Conservation (phyloP, 2,329 filamentous ascomycete genomes). For the Aureobasidium lini region DNA sequence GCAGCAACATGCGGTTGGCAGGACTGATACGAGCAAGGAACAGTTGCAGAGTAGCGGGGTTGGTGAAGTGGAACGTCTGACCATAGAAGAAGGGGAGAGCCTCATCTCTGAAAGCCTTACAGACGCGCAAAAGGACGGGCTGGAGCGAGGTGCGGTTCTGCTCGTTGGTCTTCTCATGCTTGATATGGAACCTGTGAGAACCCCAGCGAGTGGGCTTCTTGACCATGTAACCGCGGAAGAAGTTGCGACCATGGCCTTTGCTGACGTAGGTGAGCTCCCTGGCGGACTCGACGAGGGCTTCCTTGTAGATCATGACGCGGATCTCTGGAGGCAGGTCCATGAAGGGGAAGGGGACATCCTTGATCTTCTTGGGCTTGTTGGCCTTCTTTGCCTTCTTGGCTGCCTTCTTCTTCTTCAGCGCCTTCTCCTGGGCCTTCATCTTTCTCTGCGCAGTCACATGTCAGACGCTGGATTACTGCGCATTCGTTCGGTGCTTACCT, state of each 20-base stretch:
- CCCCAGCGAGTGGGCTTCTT: not conserved
- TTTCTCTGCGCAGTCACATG: not conserved
- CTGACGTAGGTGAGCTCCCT: not conserved
- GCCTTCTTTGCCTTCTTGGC: not conserved
- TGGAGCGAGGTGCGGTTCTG: not conserved
- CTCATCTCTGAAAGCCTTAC: not conserved
- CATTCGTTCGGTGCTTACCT: not conserved
- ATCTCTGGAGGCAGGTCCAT: conserved; percentile 7
- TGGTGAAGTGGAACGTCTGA: not conserved
- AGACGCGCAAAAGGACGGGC: not conserved
- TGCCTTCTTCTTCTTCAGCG: not conserved
- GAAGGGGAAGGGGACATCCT: conserved; percentile 4
- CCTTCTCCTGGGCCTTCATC: not conserved
- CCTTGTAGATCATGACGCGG: conserved; percentile 11
- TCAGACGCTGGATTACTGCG: not conserved
- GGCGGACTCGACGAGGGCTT: not conserved
- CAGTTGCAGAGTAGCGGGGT: not conserved
- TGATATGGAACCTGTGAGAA: too few relatives aligned
- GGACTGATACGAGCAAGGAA: not conserved
- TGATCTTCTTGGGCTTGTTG: not conserved
- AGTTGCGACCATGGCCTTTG: not conserved
- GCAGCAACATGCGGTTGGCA: not conserved
- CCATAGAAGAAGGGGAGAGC: not conserved
- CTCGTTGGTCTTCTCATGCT: not conserved
- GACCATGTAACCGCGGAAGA: not conserved